A percentile compares a stretch with the other conserved stretches of the same genome.
Conservation (phyloP, 2,329 filamentous ascomycete genomes). For the Ceratocystis lukuohia region DNA sequence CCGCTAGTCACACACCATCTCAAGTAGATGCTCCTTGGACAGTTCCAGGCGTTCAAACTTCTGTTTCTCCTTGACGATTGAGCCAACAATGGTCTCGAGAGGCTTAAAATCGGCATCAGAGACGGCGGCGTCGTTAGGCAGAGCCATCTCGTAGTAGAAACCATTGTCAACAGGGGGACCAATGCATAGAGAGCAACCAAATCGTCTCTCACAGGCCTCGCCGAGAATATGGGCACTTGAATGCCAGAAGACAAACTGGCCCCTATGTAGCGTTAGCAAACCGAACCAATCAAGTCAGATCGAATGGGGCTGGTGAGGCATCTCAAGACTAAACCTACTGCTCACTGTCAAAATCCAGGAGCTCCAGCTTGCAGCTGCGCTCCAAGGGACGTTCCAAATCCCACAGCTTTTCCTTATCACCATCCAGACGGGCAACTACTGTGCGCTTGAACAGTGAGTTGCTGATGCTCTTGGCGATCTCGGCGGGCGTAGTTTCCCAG, state of each 20-base stretch:
- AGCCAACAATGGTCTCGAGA: conserved; percentile 64
- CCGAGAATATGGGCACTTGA: conserved; percentile 92
- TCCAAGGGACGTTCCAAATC: conserved; percentile 85
- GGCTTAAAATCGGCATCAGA: conserved; percentile 69
- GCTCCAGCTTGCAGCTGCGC: conserved; percentile 69
- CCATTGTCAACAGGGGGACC: conserved; percentile 83
- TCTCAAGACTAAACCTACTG: conserved; percentile 17
- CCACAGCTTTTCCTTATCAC: conserved; percentile 60
- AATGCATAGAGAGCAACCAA: conserved; percentile 83
- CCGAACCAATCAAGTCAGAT: not conserved
- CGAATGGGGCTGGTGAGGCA: not conserved
- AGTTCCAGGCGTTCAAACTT: conserved; percentile 80
- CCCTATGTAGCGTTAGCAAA: conserved; percentile 27
- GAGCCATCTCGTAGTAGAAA: conserved; percentile 96
- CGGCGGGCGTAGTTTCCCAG: conserved; percentile 80
- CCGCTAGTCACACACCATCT: conserved; percentile 40
- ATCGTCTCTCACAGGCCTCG: conserved; percentile 81
- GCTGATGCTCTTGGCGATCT: conserved; percentile 64
- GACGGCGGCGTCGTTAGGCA: conserved; percentile 57
- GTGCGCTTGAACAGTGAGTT: conserved; percentile 77
- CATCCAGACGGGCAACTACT: conserved; percentile 75
- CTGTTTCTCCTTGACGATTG: conserved; percentile 93
- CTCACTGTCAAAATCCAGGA: conserved; percentile 60
- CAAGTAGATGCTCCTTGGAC: conserved; percentile 78
- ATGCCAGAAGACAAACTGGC: conserved; percentile 96